Conservation (phyloP, 768 basidiomycete species). For the Tricholoma saponaceum region DNA sequence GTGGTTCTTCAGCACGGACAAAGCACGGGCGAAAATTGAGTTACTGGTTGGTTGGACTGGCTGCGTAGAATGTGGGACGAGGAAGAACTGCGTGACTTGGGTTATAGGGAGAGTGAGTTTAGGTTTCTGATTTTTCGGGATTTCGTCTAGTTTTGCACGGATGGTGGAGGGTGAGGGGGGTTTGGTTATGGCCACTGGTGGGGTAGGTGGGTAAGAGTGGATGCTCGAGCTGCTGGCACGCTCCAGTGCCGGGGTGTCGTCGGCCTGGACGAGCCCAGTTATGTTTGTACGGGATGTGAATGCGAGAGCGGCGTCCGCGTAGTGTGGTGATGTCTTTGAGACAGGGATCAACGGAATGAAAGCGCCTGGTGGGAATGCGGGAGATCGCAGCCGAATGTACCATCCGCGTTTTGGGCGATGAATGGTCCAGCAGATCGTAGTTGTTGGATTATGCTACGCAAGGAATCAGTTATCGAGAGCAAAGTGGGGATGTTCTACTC, state of each 20-base stretch:
- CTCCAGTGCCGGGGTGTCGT: slow-evolving; percentile 17
- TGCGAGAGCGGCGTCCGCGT: slow-evolving; percentile 47
- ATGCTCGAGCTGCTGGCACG: slow-evolving; percentile 32
- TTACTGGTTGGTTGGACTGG: slow-evolving; percentile 29
- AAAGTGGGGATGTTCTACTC: slow-evolving; percentile 20
- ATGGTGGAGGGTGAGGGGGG: slow-evolving; percentile 32
- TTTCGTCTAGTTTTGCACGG: slow-evolving; percentile 22
- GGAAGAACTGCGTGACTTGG: slow-evolving; percentile 49
- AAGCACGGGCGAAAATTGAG: slow-evolving; percentile 47
- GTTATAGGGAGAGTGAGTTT: slow-evolving; percentile 27
- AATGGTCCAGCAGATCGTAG: slow-evolving; percentile 66
- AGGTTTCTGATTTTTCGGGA: slow-evolving; percentile 15
- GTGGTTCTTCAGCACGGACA: slow-evolving; percentile 43
- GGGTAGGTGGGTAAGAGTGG: slow-evolving; percentile 61
- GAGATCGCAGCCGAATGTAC: slow-evolving; percentile 77
- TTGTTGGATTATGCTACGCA: slow-evolving; percentile 61
- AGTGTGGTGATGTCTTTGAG: slow-evolving; percentile 39
- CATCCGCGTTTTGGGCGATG: slow-evolving; percentile 80
- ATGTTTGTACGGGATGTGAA: slow-evolving; percentile 50
- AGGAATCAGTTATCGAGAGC: not conserved
- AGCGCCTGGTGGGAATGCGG: slow-evolving; percentile 60
- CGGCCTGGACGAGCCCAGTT: slow-evolving; percentile 4
- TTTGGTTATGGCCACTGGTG: slow-evolving; percentile 27
- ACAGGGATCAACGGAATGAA: slow-evolving; percentile 55
- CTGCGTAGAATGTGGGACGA: slow-evolving; percentile 41